These are phyloP conservation scores for Rhexocercosporidium sp. DNA, from an alignment of 2,329 filamentous ascomycete species.

Conservation along the genomic window DNA sequence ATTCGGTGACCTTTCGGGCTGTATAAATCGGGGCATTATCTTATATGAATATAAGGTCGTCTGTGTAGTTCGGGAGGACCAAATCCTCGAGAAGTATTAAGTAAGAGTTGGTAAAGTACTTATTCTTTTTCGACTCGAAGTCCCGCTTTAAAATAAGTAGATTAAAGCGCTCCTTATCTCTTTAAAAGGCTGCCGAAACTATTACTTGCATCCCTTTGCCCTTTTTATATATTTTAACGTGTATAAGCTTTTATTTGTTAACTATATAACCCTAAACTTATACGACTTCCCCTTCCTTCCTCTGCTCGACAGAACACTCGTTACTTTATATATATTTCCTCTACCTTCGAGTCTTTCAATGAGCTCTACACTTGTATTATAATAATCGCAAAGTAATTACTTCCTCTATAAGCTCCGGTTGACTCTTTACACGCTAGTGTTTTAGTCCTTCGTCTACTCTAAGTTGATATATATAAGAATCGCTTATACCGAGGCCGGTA, in stretches of 20 bases:
- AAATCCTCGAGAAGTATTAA: constrained; percentile 22
- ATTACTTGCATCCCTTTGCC: constrained; percentile 26
- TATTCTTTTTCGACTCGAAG: not conserved
- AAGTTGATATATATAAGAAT: not conserved
- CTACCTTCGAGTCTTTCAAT: constrained; percentile 13
- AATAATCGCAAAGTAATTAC: not conserved
- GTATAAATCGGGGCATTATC: constrained; percentile 32
- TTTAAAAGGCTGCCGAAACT: constrained; percentile 25
- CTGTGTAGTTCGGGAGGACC: constrained; percentile 9
- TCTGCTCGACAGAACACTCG: constrained; percentile 27
- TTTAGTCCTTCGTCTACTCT: not conserved
- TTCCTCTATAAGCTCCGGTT: not conserved
- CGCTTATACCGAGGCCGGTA: not conserved
- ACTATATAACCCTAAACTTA: not conserved
- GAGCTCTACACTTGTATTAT: constrained; percentile 3
- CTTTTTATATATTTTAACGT: constrained; percentile 22
- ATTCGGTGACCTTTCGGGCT: constrained; percentile 22
- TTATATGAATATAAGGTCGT: constrained; percentile 28
- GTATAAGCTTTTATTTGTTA: not conserved
- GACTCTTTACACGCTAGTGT: not conserved
- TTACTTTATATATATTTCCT: constrained; percentile 25
- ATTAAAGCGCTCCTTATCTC: constrained; percentile 11
- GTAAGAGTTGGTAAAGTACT: constrained; percentile 11
- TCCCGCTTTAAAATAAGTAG: not conserved
- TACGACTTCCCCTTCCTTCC: constrained; percentile 12